phyloP scores from a whole-genome alignment of 1,284 basidiomycete species.

The Wallemia ichthyophaga region DNA sequence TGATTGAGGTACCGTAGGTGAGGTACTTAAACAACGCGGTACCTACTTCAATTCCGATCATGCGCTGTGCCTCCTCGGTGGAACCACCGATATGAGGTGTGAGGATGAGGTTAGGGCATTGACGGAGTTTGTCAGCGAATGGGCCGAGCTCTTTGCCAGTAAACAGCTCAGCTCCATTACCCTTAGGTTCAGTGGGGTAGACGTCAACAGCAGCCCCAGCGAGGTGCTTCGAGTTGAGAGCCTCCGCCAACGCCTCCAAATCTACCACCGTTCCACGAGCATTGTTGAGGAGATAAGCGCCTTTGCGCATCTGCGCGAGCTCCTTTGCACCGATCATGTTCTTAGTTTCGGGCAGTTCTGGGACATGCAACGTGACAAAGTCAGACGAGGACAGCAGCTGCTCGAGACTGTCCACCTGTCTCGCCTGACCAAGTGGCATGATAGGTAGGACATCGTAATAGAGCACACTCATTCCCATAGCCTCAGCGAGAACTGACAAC shows the following conservation, averaged over 20 bases:
- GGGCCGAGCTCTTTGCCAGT: constrained; percentile 14
- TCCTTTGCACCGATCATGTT: constrained; percentile 62
- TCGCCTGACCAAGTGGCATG: constrained; percentile 88
- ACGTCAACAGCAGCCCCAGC: constrained; percentile 90
- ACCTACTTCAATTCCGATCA: constrained; percentile 90
- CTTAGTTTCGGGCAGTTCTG: constrained; percentile 81
- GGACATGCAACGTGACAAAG: constrained; percentile 88
- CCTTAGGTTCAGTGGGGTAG: constrained; percentile 67
- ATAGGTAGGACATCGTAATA: constrained; percentile 90
- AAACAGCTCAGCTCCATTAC: constrained; percentile 36
- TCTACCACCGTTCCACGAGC: constrained; percentile 85
- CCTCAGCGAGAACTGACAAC: constrained; percentile 83
- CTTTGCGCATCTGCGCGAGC: constrained; percentile 74
- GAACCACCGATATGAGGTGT: constrained; percentile 97
- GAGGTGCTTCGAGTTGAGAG: constrained; percentile 53
- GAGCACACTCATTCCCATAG: constrained; percentile 82
- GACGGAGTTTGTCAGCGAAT: constrained; percentile 52
- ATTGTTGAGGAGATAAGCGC: constrained; percentile 91
- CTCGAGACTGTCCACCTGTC: constrained; percentile 57
- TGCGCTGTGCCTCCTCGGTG: constrained; percentile 90
- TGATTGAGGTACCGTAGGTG: constrained; percentile 64
- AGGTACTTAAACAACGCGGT: constrained; percentile 63
- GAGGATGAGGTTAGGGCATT: constrained; percentile 61
- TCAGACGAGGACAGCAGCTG: constrained; percentile 51
- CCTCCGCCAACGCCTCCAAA: constrained; percentile 58